phyloP scores from a whole-genome alignment of 1,139 yeast species.

The Petasospora rhodanensis region DNA sequence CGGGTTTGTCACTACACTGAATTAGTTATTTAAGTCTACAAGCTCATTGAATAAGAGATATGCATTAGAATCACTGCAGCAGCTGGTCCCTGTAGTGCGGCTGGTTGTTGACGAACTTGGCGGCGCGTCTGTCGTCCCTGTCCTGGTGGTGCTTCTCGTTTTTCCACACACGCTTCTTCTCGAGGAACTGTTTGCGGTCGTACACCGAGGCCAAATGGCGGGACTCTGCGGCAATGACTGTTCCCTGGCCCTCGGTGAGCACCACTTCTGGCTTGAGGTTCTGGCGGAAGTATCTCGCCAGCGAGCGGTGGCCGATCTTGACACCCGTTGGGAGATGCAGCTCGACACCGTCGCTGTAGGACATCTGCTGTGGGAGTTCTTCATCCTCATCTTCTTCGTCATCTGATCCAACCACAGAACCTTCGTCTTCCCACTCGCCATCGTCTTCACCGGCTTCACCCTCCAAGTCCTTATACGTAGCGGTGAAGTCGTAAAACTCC shows the following conservation, averaged over 20 bases:
- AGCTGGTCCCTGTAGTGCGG: constrained; percentile 89
- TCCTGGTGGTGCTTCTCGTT: constrained; percentile 64
- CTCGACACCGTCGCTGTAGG: constrained; percentile 68
- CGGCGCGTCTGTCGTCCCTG: constrained; percentile 69
- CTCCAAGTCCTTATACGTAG: constrained; percentile 39
- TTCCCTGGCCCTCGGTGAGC: constrained; percentile 86
- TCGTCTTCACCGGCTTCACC: constrained; percentile 37
- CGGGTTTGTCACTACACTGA: too few species aligned
- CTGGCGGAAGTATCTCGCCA: constrained; percentile 83
- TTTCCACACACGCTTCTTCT: constrained; percentile 75
- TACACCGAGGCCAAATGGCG: constrained; percentile 58
- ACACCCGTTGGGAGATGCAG: constrained; percentile 83
- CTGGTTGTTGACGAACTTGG: constrained; percentile 81
- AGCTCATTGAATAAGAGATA: too few species aligned
- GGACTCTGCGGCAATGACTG: constrained; percentile 88
- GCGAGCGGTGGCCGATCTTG: constrained; percentile 84
- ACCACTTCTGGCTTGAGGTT: constrained; percentile 70
- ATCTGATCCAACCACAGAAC: constrained; percentile 39
- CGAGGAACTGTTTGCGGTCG: constrained; percentile 51
- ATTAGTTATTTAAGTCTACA: not conserved
- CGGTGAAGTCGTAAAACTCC: constrained; percentile 83
- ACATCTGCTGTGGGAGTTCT: constrained; percentile 39
- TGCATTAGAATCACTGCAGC: constrained; percentile 58
- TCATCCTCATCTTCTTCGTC: constrained; percentile 47
- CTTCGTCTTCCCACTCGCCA: constrained; percentile 37